Conservation (phyloP, 305 asterid species). For the Caryopteris hybrid region DNA sequence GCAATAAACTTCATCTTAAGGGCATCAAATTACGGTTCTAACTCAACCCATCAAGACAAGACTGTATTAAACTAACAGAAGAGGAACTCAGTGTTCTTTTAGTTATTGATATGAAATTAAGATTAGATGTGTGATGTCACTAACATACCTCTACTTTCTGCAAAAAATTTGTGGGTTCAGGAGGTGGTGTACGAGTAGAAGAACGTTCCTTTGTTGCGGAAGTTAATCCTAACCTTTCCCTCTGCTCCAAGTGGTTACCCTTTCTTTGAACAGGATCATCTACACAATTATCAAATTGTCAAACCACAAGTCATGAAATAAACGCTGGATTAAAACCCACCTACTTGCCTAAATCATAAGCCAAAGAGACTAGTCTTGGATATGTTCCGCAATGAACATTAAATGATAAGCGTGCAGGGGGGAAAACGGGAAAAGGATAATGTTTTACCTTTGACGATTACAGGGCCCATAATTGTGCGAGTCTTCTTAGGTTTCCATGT, state of each 20-base stretch:
- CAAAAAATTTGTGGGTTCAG: slow-evolving; percentile 69
- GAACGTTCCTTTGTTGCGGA: slow-evolving; percentile 53
- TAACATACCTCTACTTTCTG: slow-evolving; percentile 85
- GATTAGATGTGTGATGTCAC: not conserved
- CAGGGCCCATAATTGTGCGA: slow-evolving; percentile 72
- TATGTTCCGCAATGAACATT: not conserved
- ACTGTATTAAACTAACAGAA: too few relatives aligned
- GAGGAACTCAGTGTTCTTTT: too few relatives aligned
- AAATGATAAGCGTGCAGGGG: not conserved
- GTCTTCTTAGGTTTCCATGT: slow-evolving; percentile 92
- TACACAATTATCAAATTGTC: slow-evolving; percentile 30
- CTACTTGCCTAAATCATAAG: not conserved
- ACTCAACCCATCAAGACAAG: not conserved
- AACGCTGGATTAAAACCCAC: slow-evolving; percentile 11
- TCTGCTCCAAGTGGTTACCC: slow-evolving; percentile 89
- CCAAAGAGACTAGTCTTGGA: not conserved
- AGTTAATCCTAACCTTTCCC: slow-evolving; percentile 71
- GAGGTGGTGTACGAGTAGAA: slow-evolving; percentile 35
- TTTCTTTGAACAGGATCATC: slow-evolving; percentile 68
- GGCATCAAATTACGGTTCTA: not conserved
- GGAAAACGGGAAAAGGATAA: not conserved
- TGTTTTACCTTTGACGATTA: slow-evolving; percentile 49
- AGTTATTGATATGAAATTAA: not conserved
- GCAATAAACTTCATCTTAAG: not conserved
- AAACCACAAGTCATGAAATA: slow-evolving; percentile 15